Evolutionary conservation across 495 filamentous ascomycete species (phyloP).

Genomic region (Aspergillus ostianus): DNA sequence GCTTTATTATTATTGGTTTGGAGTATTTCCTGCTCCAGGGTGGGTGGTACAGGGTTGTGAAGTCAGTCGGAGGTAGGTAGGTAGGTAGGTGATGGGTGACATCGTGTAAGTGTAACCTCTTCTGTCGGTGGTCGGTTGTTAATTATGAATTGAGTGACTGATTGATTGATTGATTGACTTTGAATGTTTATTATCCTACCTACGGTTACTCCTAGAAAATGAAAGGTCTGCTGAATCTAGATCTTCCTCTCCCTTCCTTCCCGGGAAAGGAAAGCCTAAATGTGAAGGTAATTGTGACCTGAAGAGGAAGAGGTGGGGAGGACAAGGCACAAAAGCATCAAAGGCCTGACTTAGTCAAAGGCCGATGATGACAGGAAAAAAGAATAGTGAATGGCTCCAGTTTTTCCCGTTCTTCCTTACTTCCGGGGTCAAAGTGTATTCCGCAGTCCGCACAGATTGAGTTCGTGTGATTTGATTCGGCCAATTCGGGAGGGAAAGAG

Average conservation of each 20-base stretch:
- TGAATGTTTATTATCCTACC: too few species aligned
- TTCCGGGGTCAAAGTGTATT: too few species aligned
- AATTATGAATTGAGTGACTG: too few species aligned
- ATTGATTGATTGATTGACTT: too few species aligned
- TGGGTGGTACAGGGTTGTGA: background rate
- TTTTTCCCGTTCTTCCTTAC: background rate
- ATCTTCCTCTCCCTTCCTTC: background rate
- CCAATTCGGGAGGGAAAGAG: background rate
- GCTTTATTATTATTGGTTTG: background rate
- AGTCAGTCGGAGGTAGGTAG: too few species aligned
- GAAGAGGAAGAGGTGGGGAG: background rate
- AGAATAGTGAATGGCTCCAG: too few species aligned
- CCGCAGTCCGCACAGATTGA: too few species aligned
- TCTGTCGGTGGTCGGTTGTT: background rate
- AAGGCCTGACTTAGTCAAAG: too few species aligned
- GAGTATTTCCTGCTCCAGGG: too few species aligned
- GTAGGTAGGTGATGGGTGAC: too few species aligned
- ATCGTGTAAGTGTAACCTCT: slow-evolving; percentile 1
- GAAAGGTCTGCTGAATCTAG: background rate
- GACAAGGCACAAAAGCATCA: background rate
- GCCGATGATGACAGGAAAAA: too few species aligned
- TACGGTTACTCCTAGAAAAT: too few species aligned
- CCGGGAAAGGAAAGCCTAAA: background rate
- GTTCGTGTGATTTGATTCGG: background rate
- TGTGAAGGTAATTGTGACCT: background rate